phyloP scores from a whole-genome alignment of 495 filamentous ascomycete genomes.

The Penicillium longicatenatum region DNA sequence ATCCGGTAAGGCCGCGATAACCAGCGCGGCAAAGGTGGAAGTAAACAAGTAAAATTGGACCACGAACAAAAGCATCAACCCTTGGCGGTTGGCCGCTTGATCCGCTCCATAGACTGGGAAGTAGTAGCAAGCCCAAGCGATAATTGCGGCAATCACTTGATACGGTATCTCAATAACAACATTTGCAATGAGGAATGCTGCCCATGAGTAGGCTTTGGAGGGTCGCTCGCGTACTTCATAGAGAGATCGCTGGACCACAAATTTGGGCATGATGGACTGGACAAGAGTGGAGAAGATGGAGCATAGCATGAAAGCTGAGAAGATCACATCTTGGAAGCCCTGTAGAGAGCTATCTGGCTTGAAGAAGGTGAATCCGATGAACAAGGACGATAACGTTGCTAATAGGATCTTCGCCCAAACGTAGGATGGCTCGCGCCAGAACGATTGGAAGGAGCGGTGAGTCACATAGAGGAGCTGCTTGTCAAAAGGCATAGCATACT shows the following conservation, averaged over 20 bases:
- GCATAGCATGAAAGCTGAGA: constrained; percentile 77
- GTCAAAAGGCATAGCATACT: constrained; percentile 50
- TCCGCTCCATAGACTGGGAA: constrained; percentile 57
- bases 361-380: constrained; percentile 82
- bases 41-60: constrained; percentile 60
- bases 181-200: constrained; percentile 52
- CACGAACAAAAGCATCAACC: constrained; percentile 52
- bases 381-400: constrained; percentile 16
- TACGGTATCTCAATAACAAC: constrained; percentile 14
- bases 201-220: constrained; percentile 67
- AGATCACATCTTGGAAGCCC: constrained; percentile 82
- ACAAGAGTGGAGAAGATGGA: constrained; percentile 73
- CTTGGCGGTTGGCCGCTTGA: constrained; percentile 42
- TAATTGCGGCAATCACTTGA: constrained; percentile 40
- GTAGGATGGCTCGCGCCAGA: constrained; percentile 45
- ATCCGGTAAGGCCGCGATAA: constrained; percentile 51
- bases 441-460: constrained; percentile 47
- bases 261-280: constrained; percentile 74
- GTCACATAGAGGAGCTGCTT: constrained; percentile 48
- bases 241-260: constrained; percentile 59
- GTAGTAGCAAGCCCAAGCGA: constrained; percentile 60
- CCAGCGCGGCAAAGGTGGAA: constrained; percentile 65
- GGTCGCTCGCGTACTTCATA: constrained; percentile 66
- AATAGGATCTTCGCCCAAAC: constrained; percentile 16
- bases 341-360: constrained; percentile 64